Evolutionary conservation across 768 basidiomycete genomes (phyloP), one percentile per base, ranked within the genome.

Genomic region (Phylloporus sp.): DNA sequence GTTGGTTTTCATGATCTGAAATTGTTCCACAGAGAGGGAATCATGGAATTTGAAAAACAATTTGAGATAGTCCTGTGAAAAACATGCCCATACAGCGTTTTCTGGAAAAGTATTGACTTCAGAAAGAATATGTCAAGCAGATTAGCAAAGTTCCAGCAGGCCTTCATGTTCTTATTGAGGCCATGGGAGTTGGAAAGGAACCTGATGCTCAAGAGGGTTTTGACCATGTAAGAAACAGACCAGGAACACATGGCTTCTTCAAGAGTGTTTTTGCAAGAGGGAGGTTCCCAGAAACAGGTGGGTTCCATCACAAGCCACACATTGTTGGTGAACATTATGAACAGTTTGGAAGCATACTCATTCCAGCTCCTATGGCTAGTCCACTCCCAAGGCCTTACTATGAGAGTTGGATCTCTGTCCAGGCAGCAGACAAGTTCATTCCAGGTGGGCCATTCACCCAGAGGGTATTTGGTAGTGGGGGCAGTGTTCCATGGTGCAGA

Each of bases 141-240:
- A 8, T 26, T 28, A 13, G 44, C 1, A 38, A 50, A 50, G 23
- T 50, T 34, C 33, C 43, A 50, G 44, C 3, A 37, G 8, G 13
- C 1, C n/a, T 41, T 50, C 4, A 14, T 41, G 9, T 40, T 49
- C n/a, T 35, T 50, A 3, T 37, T 46, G 10, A 50, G 13, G 1
- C 38, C 39, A 45, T 50, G 18, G 4, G 49, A 45, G 29, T 50
- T 50, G 22, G 49, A 35, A 14, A 50, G 9, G 31, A 50, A 46
- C 5, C 26, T 46, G 28, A 50, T 36, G 2, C 49, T 50, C 5
- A 47, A 13, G 3, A 50, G 35, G 3, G 0, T 38, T 8, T 47
- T 1, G 1, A 17, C 6, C 6, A 47, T 17, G 13, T 24, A 31
- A 24, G 40, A 42, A 8, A 47, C 36, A 3, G 49, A 46, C 49